These are phyloP conservation scores for Lachancea thermotolerans DNA, from an alignment of 805 yeast species.

Conservation along the genomic window DNA sequence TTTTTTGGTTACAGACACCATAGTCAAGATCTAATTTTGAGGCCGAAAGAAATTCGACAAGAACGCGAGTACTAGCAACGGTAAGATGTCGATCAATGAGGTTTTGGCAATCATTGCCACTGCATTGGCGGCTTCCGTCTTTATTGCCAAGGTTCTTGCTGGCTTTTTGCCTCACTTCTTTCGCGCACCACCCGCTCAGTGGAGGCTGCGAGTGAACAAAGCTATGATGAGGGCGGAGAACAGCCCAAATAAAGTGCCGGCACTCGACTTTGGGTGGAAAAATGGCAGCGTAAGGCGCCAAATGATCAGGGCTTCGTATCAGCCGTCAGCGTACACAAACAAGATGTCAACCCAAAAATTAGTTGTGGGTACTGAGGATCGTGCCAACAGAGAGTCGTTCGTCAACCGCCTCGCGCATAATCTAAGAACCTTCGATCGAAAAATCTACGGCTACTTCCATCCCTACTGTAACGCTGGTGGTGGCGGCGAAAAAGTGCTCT, in stretches of 20 bases:
- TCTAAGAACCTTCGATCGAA: conserved; percentile 10
- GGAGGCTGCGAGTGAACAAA: conserved; percentile 14
- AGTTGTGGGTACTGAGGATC: conserved; percentile 6
- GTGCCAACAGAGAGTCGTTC: conserved; percentile 11
- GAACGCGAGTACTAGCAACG: background rate
- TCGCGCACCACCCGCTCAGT: conserved; percentile 14
- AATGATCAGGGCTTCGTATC: conserved; percentile 29
- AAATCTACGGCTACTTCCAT: conserved; percentile 82
- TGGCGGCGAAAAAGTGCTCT: conserved; percentile 89
- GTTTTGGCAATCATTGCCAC: background rate
- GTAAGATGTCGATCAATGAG: background rate
- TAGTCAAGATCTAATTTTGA: too few species aligned
- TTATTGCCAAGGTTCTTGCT: background rate
- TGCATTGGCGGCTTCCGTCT: background rate
- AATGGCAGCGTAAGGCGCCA: conserved; percentile 34
- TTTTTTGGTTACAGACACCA: too few species aligned
- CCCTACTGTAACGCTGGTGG: conserved; percentile 96
- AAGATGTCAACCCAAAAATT: conserved; percentile 2
- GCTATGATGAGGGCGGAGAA: conserved; percentile 12
- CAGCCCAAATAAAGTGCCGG: conserved; percentile 12
- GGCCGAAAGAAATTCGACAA: too few species aligned
- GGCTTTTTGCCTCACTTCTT: conserved; percentile 12
- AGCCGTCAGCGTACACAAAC: conserved; percentile 28
- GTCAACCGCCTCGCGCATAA: conserved; percentile 11
- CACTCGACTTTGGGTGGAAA: conserved; percentile 20